phyloP scores from a whole-genome alignment of 805 yeast species.

The Starmerella scarabaei region DNA sequence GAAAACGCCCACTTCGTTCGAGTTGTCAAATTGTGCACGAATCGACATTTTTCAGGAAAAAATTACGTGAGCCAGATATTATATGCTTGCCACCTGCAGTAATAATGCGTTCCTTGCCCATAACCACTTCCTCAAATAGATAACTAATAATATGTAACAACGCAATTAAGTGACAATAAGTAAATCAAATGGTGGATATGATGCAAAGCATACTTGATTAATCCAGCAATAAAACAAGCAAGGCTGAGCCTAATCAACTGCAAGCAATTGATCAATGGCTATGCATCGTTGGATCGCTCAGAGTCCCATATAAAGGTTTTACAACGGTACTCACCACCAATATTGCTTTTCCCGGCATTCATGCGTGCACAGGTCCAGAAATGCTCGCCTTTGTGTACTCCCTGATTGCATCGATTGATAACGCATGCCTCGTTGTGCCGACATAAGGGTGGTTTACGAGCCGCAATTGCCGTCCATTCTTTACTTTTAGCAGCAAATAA shows the following conservation, averaged over 20 bases:
- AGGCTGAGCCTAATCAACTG: too few species aligned
- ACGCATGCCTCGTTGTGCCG: constrained; percentile 28
- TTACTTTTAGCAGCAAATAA: constrained; percentile 5
- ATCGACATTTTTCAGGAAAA: constrained; percentile 21
- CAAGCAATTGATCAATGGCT: too few species aligned
- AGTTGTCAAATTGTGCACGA: constrained; percentile 25
- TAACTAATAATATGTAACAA: neutral
- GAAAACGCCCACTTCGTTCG: constrained; percentile 26
- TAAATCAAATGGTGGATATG: too few species aligned
- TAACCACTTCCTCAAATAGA: neutral
- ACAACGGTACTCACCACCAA: constrained; percentile 21
- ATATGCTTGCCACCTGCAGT: too few species aligned
- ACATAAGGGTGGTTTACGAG: constrained; percentile 11
- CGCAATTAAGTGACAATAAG: neutral
- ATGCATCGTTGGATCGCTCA: too few species aligned
- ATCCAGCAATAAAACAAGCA: too few species aligned
- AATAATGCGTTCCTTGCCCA: too few species aligned
- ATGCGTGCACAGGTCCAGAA: constrained; percentile 31
- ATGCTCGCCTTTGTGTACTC: constrained; percentile 27
- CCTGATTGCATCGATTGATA: constrained; percentile 23
- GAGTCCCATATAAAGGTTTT: constrained; percentile 27
- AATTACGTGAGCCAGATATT: too few species aligned
- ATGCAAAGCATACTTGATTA: too few species aligned
- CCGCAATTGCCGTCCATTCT: constrained; percentile 2
- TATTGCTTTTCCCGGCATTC: constrained; percentile 18